Percentiles rank a stretch among this genome's conserved stretches.
Evolutionary conservation across 1,284 basidiomycete species (phyloP).

Genomic region (Ganoderma sinense): DNA sequence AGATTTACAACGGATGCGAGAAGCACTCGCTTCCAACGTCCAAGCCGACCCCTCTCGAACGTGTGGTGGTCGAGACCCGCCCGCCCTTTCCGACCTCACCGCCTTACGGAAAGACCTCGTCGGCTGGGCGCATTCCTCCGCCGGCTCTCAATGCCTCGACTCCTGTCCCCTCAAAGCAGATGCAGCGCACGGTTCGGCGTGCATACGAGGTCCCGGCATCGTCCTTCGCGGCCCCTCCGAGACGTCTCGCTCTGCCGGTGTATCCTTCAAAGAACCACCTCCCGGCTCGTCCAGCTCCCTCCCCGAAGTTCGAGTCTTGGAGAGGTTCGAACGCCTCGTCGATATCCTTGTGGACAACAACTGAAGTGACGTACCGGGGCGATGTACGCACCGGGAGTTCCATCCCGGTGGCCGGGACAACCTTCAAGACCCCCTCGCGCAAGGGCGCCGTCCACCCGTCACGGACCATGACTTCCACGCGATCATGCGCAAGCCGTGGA

Average conservation of each 20-base stretch:
- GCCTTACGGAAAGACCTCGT: conserved; percentile 82
- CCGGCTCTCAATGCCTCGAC: conserved; percentile 51
- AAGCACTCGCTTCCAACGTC: no score
- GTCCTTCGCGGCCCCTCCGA: conserved; percentile 75
- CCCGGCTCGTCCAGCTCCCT: conserved; percentile 54
- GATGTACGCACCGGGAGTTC: no score
- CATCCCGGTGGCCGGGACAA: no score
- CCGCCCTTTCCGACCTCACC: conserved; percentile 76
- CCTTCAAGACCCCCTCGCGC: conserved; percentile 79
- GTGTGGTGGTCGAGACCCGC: no score
- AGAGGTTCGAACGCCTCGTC: no score
- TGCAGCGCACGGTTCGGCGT: conserved; percentile 56
- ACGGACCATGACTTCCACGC: conserved; percentile 80
- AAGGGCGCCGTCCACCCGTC: conserved; percentile 86
- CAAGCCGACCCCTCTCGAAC: no score
- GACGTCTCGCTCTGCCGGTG: conserved; percentile 68
- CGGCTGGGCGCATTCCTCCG: conserved; percentile 63
- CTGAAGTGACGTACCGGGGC: no score
- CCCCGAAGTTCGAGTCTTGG: no score
- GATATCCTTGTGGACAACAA: no score
- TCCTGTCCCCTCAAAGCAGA: conserved; percentile 39
- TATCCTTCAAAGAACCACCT: conserved; percentile 59
- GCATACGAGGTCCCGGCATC: conserved; percentile 79
- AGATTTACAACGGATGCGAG: no score
- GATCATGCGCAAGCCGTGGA: conserved; percentile 66